Evolutionary conservation across 805 yeast genomes (phyloP).

Genomic region (Millerozyma acaciae): DNA sequence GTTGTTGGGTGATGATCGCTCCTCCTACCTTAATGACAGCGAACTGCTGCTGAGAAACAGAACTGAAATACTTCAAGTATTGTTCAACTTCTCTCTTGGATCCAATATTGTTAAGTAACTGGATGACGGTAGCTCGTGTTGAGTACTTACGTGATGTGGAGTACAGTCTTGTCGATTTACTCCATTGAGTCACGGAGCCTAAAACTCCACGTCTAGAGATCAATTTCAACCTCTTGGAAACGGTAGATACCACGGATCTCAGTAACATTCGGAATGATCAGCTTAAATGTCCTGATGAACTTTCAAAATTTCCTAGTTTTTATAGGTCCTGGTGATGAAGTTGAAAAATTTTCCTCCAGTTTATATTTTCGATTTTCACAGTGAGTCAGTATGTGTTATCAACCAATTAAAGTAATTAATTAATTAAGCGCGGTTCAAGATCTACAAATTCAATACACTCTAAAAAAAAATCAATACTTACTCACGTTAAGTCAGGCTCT

Average conservation of each 20-base stretch:
- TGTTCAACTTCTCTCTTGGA: constrained; percentile 98
- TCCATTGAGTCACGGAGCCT: background rate
- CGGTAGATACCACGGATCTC: too few species aligned
- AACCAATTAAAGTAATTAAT: constrained; percentile 23
- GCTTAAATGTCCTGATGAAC: too few species aligned
- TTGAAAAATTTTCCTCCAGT: constrained; percentile 3
- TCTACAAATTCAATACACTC: constrained; percentile 14
- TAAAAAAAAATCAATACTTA: background rate
- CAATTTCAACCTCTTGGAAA: constrained; percentile 3
- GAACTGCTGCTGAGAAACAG: constrained; percentile 93
- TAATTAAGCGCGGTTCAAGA: constrained; percentile 38
- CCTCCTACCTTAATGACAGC: constrained; percentile 99
- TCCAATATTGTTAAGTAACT: constrained; percentile 90
- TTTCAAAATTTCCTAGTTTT: too few species aligned
- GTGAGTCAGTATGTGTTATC: too few species aligned
- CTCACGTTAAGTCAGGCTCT: constrained; percentile 4
- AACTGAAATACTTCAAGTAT: constrained; percentile 91
- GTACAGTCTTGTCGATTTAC: background rate
- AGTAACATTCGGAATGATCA: too few species aligned
- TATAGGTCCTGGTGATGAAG: too few species aligned
- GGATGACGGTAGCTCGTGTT: constrained; percentile 94
- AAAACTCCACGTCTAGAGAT: background rate
- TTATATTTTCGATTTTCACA: constrained; percentile 1
- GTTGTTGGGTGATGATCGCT: constrained; percentile 93
- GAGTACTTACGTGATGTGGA: constrained; percentile 31